phyloP scores from a whole-genome alignment of 768 basidiomycete species.

The Lentinula lateritia region DNA sequence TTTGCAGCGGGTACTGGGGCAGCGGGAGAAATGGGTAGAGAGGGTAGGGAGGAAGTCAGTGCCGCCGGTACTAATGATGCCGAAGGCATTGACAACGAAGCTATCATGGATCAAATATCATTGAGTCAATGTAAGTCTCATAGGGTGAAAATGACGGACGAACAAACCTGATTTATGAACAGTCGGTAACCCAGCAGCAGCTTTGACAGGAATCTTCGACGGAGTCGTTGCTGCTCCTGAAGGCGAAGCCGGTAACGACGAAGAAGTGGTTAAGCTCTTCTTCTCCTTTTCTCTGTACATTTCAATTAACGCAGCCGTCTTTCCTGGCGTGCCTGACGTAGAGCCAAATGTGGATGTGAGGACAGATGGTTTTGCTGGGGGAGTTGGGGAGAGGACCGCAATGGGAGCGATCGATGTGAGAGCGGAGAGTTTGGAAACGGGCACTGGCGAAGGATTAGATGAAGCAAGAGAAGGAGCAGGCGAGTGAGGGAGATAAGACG shows the following conservation, averaged over 20 bases:
- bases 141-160: slow-evolving; percentile 11
- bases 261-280: slow-evolving; percentile 18
- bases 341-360: not conserved
- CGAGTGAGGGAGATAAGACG: not conserved
- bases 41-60: slow-evolving; percentile 5
- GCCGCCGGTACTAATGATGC: slow-evolving; percentile 1
- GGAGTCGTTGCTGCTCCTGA: slow-evolving; percentile 8
- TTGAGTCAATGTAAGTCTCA: not conserved
- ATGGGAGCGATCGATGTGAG: not conserved
- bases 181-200: slow-evolving; percentile 4
- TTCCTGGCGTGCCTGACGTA: slow-evolving; percentile 36
- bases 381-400: not conserved
- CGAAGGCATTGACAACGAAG: slow-evolving; percentile 10
- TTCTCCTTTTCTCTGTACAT: slow-evolving; percentile 78
- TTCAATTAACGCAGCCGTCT: slow-evolving; percentile 76
- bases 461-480: not conserved
- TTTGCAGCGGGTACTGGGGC: not conserved
- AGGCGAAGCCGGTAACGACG: slow-evolving; percentile 25
- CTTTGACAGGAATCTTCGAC: slow-evolving; percentile 13
- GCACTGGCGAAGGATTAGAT: no score
- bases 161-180: slow-evolving; percentile 15
- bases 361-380: not conserved
- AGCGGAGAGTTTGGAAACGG: no score
- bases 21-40: slow-evolving; percentile 13
- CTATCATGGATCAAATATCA: not conserved